Evolutionary conservation across 805 yeast species (phyloP).

Genomic region (Wickerhamia fluorescens): DNA sequence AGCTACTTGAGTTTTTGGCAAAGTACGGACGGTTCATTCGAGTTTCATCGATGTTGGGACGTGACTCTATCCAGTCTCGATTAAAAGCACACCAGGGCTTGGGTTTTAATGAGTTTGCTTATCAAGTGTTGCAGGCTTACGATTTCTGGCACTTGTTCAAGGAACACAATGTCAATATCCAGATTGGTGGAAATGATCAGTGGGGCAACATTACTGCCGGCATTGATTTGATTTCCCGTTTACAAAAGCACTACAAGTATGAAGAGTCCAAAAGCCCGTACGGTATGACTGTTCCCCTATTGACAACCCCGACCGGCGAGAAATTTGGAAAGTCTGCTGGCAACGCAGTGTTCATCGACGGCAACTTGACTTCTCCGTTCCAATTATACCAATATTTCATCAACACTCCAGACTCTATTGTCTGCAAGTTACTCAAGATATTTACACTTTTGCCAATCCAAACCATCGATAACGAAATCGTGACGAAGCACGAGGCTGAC

Average conservation of each 20-base stretch:
- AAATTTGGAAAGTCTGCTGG: slow-evolving; percentile 98
- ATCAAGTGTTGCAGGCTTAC: slow-evolving; percentile 88
- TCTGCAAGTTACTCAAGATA: slow-evolving; percentile 58
- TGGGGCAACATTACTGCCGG: slow-evolving; percentile 99
- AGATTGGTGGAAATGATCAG: slow-evolving; percentile 95
- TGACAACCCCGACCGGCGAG: slow-evolving; percentile 83
- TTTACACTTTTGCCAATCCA: slow-evolving; percentile 72
- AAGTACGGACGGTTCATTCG: slow-evolving; percentile 72
- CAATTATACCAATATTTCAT: slow-evolving; percentile 81
- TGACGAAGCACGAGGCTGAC: slow-evolving; percentile 44
- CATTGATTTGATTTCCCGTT: slow-evolving; percentile 70
- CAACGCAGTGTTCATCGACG: slow-evolving; percentile 85
- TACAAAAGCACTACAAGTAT: slow-evolving; percentile 19
- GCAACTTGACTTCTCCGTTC: slow-evolving; percentile 67
- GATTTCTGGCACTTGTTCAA: slow-evolving; percentile 81
- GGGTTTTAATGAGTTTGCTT: slow-evolving; percentile 91
- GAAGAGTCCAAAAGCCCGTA: slow-evolving; percentile 17
- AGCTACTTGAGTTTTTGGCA: slow-evolving; percentile 72
- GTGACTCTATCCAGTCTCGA: slow-evolving; percentile 81
- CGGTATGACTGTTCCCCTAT: slow-evolving; percentile 85
- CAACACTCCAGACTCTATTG: slow-evolving; percentile 71
- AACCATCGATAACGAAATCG: slow-evolving; percentile 44
- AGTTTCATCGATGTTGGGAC: slow-evolving; percentile 76
- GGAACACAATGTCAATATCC: slow-evolving; percentile 54
- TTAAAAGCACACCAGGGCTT: slow-evolving; percentile 64